A percentile compares a stretch with the other conserved stretches of the same genome.
phyloP scores from a whole-genome alignment of 225 moss, liverwort and hornwort genomes.

The Bryoerythrophyllum caledonicum region DNA sequence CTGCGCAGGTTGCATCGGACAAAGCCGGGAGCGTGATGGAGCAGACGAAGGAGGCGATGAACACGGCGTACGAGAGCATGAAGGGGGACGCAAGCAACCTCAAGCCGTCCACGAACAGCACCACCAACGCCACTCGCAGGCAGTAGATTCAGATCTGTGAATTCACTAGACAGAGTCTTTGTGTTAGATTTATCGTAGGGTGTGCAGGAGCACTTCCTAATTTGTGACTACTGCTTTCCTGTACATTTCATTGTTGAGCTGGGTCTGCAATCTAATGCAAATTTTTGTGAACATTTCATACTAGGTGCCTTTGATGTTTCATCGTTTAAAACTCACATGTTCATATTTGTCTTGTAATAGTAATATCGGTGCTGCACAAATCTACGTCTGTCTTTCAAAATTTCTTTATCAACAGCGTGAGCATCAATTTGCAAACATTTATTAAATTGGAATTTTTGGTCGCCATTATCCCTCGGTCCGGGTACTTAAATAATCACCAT shows the following conservation, averaged over 20 bases:
- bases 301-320: not conserved
- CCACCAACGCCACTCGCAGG: not conserved
- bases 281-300: not conserved
- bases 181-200: not conserved
- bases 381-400: too few relatives aligned
- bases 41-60: slow-evolving; percentile 33
- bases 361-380: not conserved
- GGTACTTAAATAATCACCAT: too few relatives aligned
- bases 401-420: not conserved
- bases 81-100: slow-evolving; percentile 14
- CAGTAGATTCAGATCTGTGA: not conserved
- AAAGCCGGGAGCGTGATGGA: not conserved
- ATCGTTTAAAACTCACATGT: not conserved
- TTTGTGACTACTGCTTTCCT: not conserved
- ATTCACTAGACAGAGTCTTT: not conserved
- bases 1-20: not conserved
- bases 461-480: not conserved
- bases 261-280: not conserved
- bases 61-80: slow-evolving; percentile 1
- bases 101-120: not conserved
- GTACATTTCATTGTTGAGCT: not conserved
- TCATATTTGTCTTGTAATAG: not conserved
- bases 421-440: not conserved
- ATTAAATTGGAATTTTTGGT: too few relatives aligned
- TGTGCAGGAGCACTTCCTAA: not conserved